Conservation (phyloP, 257 asterid genomes). For the Solanum pennellii region DNA sequence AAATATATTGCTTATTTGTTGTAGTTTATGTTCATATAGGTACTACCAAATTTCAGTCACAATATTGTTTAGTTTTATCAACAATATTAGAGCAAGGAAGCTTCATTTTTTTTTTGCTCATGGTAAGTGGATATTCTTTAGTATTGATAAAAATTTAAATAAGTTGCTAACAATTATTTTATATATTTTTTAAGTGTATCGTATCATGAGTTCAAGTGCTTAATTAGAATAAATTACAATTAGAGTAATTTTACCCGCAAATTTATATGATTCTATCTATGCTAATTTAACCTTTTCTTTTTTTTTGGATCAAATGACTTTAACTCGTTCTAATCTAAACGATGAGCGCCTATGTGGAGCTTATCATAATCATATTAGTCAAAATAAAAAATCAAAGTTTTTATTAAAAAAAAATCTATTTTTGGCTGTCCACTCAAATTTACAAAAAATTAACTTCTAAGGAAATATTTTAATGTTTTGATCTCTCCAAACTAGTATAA, state of each 20-base stretch:
- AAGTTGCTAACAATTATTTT: neutral
- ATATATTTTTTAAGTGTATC: neutral
- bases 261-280: neutral
- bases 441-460: neutral
- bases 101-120: neutral
- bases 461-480: neutral
- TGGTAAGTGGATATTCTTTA: neutral
- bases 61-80: neutral
- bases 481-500: neutral
- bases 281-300: neutral
- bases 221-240: too few relatives aligned
- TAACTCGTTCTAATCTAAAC: neutral
- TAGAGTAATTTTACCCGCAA: neutral
- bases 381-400: too few relatives aligned
- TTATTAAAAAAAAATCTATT: neutral
- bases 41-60: neutral
- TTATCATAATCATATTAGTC: too few relatives aligned
- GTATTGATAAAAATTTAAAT: neutral
- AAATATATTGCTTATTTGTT: neutral
- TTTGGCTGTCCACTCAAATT: neutral
- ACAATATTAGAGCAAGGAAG: neutral
- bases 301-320: neutral
- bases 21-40: neutral
- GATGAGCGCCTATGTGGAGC: accelerated
- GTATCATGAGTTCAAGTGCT: neutral